phyloP scores from a whole-genome alignment of 78 protist species.

The Paratrimastix pyriformis region DNA sequence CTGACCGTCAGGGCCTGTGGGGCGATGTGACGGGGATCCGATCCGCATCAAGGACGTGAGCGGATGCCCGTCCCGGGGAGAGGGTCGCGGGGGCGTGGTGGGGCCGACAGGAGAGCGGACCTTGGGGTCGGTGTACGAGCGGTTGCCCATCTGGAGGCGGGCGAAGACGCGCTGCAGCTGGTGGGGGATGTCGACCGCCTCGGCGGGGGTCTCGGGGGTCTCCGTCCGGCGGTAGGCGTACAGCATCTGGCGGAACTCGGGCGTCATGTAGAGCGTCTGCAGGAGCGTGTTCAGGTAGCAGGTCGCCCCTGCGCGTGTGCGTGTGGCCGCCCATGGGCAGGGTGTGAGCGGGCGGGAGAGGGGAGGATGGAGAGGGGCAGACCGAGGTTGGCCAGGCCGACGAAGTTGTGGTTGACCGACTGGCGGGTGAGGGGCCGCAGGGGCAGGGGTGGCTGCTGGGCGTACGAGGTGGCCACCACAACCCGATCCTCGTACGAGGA shows the following conservation, averaged over 20 bases:
- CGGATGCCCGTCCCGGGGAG: background rate
- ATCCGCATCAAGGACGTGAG: background rate
- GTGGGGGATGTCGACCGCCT: no score
- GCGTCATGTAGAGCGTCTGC: conserved; percentile 55
- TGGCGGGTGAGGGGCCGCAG: no score
- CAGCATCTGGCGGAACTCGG: conserved; percentile 32
- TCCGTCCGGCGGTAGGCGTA: background rate
- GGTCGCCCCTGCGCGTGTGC: conserved; percentile 49
- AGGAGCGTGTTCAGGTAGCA: conserved; percentile 67
- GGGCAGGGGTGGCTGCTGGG: no score
- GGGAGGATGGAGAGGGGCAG: no score
- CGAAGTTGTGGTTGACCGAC: no score
- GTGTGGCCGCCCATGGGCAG: no score
- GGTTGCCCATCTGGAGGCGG: no score
- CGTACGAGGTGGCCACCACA: no score
- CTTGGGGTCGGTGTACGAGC: no score
- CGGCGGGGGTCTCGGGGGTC: conserved; percentile 1
- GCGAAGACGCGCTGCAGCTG: conserved; percentile 10
- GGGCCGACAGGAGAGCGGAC: background rate
- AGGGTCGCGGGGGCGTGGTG: background rate
- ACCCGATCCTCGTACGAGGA: no score
- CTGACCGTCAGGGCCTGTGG: background rate
- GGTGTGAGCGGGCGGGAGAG: no score
- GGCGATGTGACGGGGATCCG: background rate
- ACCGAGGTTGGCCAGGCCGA: no score